Evolutionary conservation across 2,329 filamentous ascomycete genomes (phyloP), one percentile per base, ranked within the genome.

Genomic region (Thermoascus crustaceus): DNA sequence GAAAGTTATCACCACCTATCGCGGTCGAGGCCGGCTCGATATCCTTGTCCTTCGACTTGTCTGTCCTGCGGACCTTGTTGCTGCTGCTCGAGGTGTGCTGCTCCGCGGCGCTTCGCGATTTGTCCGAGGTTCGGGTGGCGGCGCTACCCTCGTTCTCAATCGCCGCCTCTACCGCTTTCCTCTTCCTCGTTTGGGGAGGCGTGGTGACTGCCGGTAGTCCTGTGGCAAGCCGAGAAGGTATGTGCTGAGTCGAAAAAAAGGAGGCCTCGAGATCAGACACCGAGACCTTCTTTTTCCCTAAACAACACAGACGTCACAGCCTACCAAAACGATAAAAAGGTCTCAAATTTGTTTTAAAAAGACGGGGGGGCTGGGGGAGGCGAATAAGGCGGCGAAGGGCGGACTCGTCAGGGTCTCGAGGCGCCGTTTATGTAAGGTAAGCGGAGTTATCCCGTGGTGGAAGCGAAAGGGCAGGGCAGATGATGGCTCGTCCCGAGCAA

Each of bases 141-240:
- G 52, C 45, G 48, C 48, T 45, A 39, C 43, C 45, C 35, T 41
- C 40, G 40, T 51, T 43, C 42, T 50, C 46, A 45, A 53, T 53
- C 50, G 55, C 55, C 53, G 53, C 64, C 60, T 71, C 68, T 56
- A 60, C 60, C 57, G 68, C 69, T 62, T 71, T 73, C 55, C 70
- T 62, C 57, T 73, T 73, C 49, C 60, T 69, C 39, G 61, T 60
- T 55, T 57, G 60, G 51, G 69, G 66, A 67, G 69, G 65, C 71
- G 71, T 73, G 58, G 60, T 73, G 70, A 57, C 24, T 30, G n/a
- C 35, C 21, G 24, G 13, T 34, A 13, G 14, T 7, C 25, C 16
- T 33, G 34, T 38, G 43, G 43, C 32, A 42, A 47, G 40, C 33
- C 33, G 35, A n/a, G 23, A 16, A 27, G 19, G 16, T 41, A 44